phyloP scores from a whole-genome alignment of 306 rosid species.

The Erythrophleum fordii region DNA sequence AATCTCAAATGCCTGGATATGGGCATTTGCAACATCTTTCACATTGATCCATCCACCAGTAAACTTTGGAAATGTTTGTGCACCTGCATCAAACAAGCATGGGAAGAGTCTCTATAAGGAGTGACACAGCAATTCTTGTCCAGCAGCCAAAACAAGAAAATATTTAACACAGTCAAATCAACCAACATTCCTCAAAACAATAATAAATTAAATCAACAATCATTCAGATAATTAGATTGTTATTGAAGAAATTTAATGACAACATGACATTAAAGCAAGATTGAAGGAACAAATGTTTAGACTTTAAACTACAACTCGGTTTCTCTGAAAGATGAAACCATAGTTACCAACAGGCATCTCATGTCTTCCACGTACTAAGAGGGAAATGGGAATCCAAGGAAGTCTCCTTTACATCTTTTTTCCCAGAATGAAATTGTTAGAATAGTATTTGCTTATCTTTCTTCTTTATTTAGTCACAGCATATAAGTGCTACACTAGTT shows the following conservation, averaged over 20 bases:
- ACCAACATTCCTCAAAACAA: not conserved
- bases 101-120: not conserved
- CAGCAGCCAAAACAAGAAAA: not conserved
- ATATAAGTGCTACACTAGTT: not conserved
- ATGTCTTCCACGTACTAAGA: not conserved
- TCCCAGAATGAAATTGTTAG: not conserved
- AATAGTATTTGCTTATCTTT: not conserved
- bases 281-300: not conserved
- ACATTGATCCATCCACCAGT: not conserved
- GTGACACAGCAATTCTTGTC: not conserved
- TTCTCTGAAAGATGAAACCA: not conserved
- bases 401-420: not conserved
- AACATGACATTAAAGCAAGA: not conserved
- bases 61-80: not conserved
- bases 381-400: not conserved
- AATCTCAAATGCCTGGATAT: constrained; percentile 15
- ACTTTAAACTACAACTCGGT: not conserved
- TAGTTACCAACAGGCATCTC: not conserved
- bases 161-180: not conserved
- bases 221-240: not conserved
- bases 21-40: constrained; percentile 7
- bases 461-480: not conserved
- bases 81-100: not conserved
- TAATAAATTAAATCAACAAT: not conserved
- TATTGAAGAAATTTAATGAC: too few relatives aligned